A percentile compares a stretch with the other conserved stretches of the same genome.
phyloP scores from a whole-genome alignment of 1,284 basidiomycete genomes.

The Heterobasidion occidentale region DNA sequence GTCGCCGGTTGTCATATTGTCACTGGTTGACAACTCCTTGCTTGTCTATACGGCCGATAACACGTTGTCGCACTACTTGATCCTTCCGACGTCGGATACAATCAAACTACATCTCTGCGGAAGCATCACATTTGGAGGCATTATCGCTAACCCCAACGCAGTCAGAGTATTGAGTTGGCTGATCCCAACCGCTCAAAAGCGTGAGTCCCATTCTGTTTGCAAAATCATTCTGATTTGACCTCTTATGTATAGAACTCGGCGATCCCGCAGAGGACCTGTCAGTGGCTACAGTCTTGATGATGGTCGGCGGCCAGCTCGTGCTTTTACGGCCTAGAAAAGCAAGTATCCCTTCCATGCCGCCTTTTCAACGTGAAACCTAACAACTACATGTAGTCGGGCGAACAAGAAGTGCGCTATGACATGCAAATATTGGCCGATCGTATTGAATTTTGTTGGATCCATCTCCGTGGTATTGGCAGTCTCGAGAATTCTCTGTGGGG shows the following conservation, averaged over 20 bases:
- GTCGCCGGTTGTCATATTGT: constrained; percentile 77
- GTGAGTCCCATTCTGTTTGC: constrained; percentile 37
- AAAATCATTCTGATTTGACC: not conserved
- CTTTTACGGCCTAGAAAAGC: constrained; percentile 81
- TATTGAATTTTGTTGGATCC: constrained; percentile 99
- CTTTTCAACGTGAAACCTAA: constrained; percentile 4
- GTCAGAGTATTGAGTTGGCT: constrained; percentile 96
- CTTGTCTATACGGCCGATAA: constrained; percentile 97
- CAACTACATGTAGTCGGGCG: constrained; percentile 46
- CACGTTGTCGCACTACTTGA: constrained; percentile 88
- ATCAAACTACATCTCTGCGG: constrained; percentile 89
- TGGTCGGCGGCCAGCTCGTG: constrained; percentile 90
- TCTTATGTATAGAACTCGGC: constrained; percentile 60
- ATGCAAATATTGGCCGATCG: constrained; percentile 95
- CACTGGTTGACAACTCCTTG: constrained; percentile 93
- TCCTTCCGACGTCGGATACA: constrained; percentile 77
- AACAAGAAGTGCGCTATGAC: constrained; percentile 93
- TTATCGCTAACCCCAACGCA: constrained; percentile 78
- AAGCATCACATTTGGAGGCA: constrained; percentile 90
- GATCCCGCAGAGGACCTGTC: constrained; percentile 92
- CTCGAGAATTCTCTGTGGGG: constrained; percentile 95
- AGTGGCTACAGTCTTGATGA: constrained; percentile 93
- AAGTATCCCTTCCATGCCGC: constrained; percentile 3
- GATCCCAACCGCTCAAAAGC: constrained; percentile 89
- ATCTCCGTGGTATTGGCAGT: constrained; percentile 85